Conservation (phyloP, 1,284 basidiomycete species). For the Boletus hoseneyae region DNA sequence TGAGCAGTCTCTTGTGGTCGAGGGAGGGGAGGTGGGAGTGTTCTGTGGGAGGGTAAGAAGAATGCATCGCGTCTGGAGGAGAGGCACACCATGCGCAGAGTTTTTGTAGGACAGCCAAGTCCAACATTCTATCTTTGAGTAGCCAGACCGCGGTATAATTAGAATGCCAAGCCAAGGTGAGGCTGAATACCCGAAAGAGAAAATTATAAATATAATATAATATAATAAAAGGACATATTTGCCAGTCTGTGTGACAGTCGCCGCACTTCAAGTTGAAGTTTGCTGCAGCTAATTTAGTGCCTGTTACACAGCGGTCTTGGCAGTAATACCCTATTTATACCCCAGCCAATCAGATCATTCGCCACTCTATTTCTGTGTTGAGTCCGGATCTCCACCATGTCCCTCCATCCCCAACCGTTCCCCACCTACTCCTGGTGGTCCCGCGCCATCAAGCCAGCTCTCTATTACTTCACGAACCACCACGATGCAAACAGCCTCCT, state of each 20-base stretch:
- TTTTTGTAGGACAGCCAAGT: conserved; percentile 40
- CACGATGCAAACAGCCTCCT: conserved; percentile 23
- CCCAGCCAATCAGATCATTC: conserved; percentile 24
- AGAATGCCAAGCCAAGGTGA: conserved; percentile 39
- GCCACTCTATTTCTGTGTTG: conserved; percentile 21
- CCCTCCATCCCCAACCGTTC: neutral
- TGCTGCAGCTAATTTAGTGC: conserved; percentile 22
- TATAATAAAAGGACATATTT: neutral
- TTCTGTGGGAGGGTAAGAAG: conserved; percentile 28
- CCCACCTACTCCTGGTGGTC: conserved; percentile 27
- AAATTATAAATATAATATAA: too few relatives aligned
- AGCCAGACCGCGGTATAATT: conserved; percentile 28
- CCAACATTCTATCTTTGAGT: conserved; percentile 39
- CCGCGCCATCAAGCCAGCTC: conserved; percentile 1
- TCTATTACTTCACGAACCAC: conserved; percentile 28
- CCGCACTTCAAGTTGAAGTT: too few relatives aligned
- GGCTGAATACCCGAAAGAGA: conserved; percentile 33
- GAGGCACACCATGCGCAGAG: conserved; percentile 22
- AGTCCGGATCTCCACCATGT: neutral
- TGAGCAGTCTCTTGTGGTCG: conserved; percentile 35
- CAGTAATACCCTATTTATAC: conserved; percentile 34
- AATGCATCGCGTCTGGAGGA: conserved; percentile 25
- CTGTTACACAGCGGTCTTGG: conserved; percentile 32
- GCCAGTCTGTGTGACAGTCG: too few relatives aligned
- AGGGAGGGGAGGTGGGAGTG: conserved; percentile 22